Conservation (phyloP, 305 asterid genomes). For the Caryopteris hybrid region DNA sequence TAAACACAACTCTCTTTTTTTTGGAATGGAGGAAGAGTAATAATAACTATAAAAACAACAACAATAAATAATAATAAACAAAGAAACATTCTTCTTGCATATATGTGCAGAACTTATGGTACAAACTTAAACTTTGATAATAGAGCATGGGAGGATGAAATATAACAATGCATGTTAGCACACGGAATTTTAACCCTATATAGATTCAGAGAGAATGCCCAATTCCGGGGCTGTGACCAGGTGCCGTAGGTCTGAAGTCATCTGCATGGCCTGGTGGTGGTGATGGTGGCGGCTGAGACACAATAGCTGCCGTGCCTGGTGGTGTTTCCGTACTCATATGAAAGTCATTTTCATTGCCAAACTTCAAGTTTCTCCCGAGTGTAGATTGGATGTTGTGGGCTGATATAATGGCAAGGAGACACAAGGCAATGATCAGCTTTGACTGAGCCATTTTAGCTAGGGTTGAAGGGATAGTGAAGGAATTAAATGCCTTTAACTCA, state of each 20-base stretch:
- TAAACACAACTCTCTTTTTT: too few species aligned
- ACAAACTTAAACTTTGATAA: not conserved
- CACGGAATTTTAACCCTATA: not conserved
- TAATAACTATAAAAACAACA: too few species aligned
- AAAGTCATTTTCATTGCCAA: constrained; percentile 1
- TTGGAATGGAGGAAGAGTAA: too few species aligned
- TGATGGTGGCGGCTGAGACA: constrained; percentile 17
- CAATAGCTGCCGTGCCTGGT: not conserved
- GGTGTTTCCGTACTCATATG: not conserved
- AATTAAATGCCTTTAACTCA: not conserved
- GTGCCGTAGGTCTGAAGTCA: constrained; percentile 51
- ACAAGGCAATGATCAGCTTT: constrained; percentile 24
- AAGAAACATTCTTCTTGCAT: not conserved
- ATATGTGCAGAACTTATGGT: not conserved
- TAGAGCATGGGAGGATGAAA: not conserved
- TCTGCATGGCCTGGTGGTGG: constrained; percentile 35
- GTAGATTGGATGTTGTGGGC: constrained; percentile 28
- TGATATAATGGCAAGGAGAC: constrained; percentile 32
- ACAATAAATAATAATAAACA: too few species aligned
- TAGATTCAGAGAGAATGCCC: constrained; percentile 35
- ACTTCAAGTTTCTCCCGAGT: constrained; percentile 38
- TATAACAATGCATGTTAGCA: not conserved
- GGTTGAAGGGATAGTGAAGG: not conserved
- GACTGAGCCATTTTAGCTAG: constrained; percentile 35
- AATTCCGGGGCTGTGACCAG: constrained; percentile 63